Percentiles rank a stretch among this genome's conserved stretches.
Conservation (phyloP, 768 basidiomycete species). For the Pholiota molesta region DNA sequence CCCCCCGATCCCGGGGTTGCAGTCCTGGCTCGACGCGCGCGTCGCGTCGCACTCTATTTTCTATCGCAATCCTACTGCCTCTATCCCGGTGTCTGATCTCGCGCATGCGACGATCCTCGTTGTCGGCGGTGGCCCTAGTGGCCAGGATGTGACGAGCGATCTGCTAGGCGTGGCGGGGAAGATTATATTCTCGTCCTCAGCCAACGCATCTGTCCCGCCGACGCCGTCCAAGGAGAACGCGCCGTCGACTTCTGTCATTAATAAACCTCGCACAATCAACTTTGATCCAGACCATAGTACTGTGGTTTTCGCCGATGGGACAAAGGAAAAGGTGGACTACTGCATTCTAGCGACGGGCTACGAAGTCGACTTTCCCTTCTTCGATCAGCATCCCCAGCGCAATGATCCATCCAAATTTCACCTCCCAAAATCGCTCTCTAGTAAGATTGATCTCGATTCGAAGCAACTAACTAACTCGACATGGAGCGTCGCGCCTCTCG, state of each 20-base stretch:
- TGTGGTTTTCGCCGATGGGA: constrained; percentile 62
- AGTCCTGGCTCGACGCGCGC: constrained; percentile 53
- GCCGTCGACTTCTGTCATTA: not conserved
- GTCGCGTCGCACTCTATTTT: constrained; percentile 67
- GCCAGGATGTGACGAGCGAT: constrained; percentile 66
- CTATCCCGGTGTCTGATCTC: constrained; percentile 12
- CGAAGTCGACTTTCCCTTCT: constrained; percentile 64
- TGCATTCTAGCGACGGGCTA: constrained; percentile 83
- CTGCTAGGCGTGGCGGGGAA: constrained; percentile 44
- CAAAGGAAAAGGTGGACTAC: constrained; percentile 57
- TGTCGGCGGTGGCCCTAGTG: constrained; percentile 65
- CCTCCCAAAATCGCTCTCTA: constrained; percentile 21
- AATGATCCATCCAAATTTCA: constrained; percentile 19
- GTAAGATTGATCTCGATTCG: constrained; percentile 27
- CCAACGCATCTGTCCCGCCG: constrained; percentile 32
- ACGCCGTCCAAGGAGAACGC: constrained; percentile 5
- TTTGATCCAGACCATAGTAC: constrained; percentile 7
- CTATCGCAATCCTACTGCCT: constrained; percentile 55
- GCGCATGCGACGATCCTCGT: constrained; percentile 47
- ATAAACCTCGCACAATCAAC: constrained; percentile 14
- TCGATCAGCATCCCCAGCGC: constrained; percentile 31
- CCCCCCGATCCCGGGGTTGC: constrained; percentile 62
- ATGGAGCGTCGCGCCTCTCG: constrained; percentile 71
- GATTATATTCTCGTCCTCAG: constrained; percentile 60
- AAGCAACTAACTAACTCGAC: constrained; percentile 62